Percentiles rank a stretch among this genome's conserved stretches.
Conservation (phyloP, 129 eudicot genomes). For the Pittosporum tobira region DNA sequence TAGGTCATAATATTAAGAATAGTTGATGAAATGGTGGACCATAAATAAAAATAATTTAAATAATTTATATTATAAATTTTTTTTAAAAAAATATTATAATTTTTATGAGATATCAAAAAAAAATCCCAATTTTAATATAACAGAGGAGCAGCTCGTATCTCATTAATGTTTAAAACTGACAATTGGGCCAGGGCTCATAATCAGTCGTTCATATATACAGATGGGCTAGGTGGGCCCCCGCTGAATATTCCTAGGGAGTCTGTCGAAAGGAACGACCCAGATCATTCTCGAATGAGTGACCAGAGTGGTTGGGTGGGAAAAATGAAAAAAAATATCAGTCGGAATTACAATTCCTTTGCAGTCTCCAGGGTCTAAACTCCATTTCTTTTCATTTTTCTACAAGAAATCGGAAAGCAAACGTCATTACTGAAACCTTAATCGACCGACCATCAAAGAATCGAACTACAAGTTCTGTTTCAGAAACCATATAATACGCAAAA, state of each 20-base stretch:
- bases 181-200: too few relatives aligned
- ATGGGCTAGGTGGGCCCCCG: neutral
- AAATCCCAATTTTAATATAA: too few relatives aligned
- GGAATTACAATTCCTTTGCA: too few relatives aligned
- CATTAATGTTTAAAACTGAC: too few relatives aligned
- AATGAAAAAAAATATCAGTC: neutral
- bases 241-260: neutral
- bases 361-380: too few relatives aligned
- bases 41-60: too few relatives aligned
- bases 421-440: neutral
- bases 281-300: slow-evolving; percentile 30
- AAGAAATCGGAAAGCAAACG: slow-evolving; percentile 21
- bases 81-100: too few relatives aligned
- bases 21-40: too few relatives aligned
- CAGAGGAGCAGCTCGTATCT: too few relatives aligned
- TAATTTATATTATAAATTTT: too few relatives aligned
- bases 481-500: neutral
- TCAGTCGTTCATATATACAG: neutral
- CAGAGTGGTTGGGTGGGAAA: neutral
- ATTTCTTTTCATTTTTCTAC: slow-evolving; percentile 17
- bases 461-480: neutral
- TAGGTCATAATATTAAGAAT: too few relatives aligned
- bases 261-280: slow-evolving; percentile 26
- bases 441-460: neutral
- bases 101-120: too few relatives aligned